phyloP scores from a whole-genome alignment of 331 rosid species.

The Erythrophleum ivorense region DNA sequence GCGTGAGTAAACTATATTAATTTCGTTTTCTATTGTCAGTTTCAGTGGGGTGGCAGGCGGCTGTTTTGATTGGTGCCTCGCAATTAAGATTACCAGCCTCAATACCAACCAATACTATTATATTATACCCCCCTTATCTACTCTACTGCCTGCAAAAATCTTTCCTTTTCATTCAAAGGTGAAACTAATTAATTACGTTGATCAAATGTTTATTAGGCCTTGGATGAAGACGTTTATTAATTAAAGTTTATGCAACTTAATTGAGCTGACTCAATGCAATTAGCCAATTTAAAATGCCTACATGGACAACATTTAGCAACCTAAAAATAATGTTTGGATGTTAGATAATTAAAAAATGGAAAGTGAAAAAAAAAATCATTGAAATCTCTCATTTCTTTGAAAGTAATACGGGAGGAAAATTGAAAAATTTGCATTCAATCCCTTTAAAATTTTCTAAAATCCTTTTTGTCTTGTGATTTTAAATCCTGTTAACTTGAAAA shows the following conservation, averaged over 20 bases:
- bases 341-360: neutral
- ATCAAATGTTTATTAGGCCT: neutral
- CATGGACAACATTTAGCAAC: neutral
- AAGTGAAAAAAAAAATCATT: neutral
- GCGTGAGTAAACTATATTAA: neutral
- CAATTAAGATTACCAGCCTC: neutral
- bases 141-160: neutral
- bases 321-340: neutral
- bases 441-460: too few relatives aligned
- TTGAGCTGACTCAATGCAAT: neutral
- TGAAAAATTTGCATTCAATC: too few relatives aligned
- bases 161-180: neutral
- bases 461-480: too few relatives aligned
- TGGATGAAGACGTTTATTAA: neutral
- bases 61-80: neutral
- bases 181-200: neutral
- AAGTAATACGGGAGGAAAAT: too few relatives aligned
- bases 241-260: neutral
- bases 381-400: too few relatives aligned
- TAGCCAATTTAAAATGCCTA: neutral
- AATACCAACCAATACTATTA: neutral
- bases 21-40: neutral
- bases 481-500: too few relatives aligned
- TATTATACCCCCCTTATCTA: neutral
- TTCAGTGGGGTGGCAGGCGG: neutral